A percentile compares a stretch with the other conserved stretches of the same genome.
Conservation (phyloP, 345 rosid genomes). For the Clausena lansium region DNA sequence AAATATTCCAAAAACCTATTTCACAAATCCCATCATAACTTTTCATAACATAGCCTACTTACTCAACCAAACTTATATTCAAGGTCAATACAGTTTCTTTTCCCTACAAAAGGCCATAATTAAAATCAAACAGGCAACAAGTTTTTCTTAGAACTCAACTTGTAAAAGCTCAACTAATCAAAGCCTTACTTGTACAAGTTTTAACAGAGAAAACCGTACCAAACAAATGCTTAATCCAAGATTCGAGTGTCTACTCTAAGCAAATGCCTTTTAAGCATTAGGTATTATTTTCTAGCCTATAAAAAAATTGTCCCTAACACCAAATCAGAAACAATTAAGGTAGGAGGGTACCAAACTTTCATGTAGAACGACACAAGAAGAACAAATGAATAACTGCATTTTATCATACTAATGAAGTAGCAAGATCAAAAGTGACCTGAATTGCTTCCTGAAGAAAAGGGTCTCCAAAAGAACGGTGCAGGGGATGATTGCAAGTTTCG, state of each 20-base stretch:
- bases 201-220: background rate
- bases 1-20: background rate
- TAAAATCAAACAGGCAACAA: background rate
- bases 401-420: conserved; percentile 1
- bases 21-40: background rate
- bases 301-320: background rate
- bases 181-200: background rate
- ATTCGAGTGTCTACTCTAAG: background rate
- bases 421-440: conserved; percentile 60
- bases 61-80: background rate
- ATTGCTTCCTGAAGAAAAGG: conserved; percentile 88
- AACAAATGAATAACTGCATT: conserved; percentile 15
- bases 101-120: background rate
- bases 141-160: background rate
- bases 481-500: conserved; percentile 97
- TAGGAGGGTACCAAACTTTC: background rate
- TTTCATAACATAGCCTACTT: background rate
- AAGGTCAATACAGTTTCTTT: background rate
- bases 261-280: background rate
- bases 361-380: background rate
- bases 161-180: background rate
- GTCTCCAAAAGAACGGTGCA: conserved; percentile 99
- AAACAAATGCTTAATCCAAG: background rate
- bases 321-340: conserved; percentile 2
- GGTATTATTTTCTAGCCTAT: conserved; percentile 1